phyloP scores from a whole-genome alignment of 371 early-diverging fungal genomes.

The Coemansia sp. region DNA sequence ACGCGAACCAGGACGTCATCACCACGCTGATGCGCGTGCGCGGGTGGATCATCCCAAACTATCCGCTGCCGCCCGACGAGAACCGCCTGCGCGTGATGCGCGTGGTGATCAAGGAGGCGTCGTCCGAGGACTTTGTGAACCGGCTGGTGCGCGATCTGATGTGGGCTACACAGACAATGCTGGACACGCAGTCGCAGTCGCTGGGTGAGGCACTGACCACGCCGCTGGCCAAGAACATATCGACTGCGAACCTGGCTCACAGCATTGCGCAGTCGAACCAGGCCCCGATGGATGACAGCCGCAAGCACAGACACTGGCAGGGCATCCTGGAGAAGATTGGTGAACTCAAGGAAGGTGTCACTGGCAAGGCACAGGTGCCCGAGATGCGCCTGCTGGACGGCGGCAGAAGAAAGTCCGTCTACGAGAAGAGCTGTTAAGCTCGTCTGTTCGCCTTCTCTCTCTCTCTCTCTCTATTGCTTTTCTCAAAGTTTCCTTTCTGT shows the following conservation, averaged over 20 bases:
- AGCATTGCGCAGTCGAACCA: constrained; percentile 14
- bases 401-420: constrained; percentile 20
- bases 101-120: constrained; percentile 54
- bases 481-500: background rate
- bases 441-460: background rate
- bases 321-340: constrained; percentile 31
- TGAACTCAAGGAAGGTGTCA: constrained; percentile 11
- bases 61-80: constrained; percentile 50
- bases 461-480: background rate
- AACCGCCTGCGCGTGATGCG: constrained; percentile 49
- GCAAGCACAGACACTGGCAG: constrained; percentile 30
- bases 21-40: constrained; percentile 56
- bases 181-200: constrained; percentile 24
- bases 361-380: background rate
- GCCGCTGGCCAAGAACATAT: constrained; percentile 24
- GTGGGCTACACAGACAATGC: constrained; percentile 50
- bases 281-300: constrained; percentile 2
- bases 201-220: constrained; percentile 34
- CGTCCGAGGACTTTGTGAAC: constrained; percentile 53
- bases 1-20: constrained; percentile 50
- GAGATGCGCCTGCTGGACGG: constrained; percentile 10
- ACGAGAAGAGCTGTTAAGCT: constrained; percentile 36
- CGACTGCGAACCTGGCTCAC: constrained; percentile 28
- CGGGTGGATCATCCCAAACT: constrained; percentile 56
- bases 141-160: constrained; percentile 50